A percentile compares a stretch with the other conserved stretches of the same genome.
Evolutionary conservation across 2,329 filamentous ascomycete species (phyloP).

Genomic region (Alternaria dauci): DNA sequence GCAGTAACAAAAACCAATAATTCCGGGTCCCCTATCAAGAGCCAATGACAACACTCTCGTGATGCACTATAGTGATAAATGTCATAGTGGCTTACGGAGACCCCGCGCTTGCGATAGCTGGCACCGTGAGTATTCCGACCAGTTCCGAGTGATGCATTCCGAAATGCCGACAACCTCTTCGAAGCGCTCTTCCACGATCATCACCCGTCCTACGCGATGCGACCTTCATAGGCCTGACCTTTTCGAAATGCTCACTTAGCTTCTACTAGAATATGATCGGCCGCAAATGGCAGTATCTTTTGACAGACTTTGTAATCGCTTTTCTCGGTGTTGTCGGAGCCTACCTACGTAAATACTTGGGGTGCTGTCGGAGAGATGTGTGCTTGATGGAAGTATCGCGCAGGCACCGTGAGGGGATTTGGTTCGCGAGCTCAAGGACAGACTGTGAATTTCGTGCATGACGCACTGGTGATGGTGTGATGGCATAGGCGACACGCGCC

Average conservation of each 20-base stretch:
- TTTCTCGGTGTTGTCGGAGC: neutral
- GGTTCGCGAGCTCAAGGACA: neutral
- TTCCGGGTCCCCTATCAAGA: too few relatives aligned
- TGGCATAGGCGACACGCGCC: neutral
- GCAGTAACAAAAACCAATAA: too few relatives aligned
- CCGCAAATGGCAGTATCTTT: neutral
- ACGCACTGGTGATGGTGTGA: neutral
- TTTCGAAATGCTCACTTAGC: neutral
- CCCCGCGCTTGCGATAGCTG: neutral
- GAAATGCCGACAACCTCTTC: neutral
- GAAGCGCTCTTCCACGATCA: neutral
- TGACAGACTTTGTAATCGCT: neutral
- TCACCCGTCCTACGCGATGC: neutral
- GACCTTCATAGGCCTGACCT: neutral
- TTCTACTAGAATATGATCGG: neutral
- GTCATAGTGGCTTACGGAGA: neutral
- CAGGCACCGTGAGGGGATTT: neutral
- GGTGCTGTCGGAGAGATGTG: neutral
- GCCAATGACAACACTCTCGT: neutral
- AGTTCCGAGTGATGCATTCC: neutral
- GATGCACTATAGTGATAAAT: neutral
- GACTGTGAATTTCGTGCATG: neutral
- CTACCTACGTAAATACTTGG: neutral
- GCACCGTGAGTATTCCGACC: neutral
- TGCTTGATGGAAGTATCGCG: neutral